Base-by-base conservation (phyloP, 129 eudicot genomes). In the Silybum marianum region DNA sequence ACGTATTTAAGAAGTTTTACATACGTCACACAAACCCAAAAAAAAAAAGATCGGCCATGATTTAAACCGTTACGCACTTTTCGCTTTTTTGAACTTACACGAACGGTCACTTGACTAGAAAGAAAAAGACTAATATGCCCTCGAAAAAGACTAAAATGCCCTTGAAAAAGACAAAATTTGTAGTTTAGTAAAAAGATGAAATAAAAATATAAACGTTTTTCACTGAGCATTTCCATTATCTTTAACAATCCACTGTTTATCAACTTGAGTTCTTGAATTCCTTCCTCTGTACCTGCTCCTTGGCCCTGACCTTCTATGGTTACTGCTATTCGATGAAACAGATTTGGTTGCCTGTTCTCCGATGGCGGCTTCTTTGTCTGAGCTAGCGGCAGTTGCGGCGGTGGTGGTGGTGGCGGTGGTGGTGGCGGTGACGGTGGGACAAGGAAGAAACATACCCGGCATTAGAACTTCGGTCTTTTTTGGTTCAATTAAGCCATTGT, bases 401-500 rank as follows among this genome's bases (percentile, higher is more conserved):
- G 21, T 18, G 63, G 80, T 54, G 26, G 76, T 78, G 16, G 6
- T 71, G 72, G 77, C 11, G 10, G 85, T n/a, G 73, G 21, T 25
- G 74, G 39, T 24, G 84, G 83, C 7, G 74, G 39, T 30, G 84
- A 81, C 7, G 65, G 68, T 65, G 26, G 91, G 82, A 74, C 79
- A 88, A 7, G 87, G 93, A 72, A 91, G 91, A 80, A 82, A 91
- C 90, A 93, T 84, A 30, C 98, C 94, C 0, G 98, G 91, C 90
- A 86, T 75, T 74, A 93, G 46, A 68, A 93, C 97, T 69, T 88
- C 91, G 14, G 83, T 84, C 79, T 80, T 93, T 82, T 88, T 90
- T 26, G 90, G 90, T 87, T 93, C 97, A 6, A 89, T 93, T 75
- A 93, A 87, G 65, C 98, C 98, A 26, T 84, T 81, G 79, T 88